Percentiles rank a stretch among this genome's conserved stretches.
These are phyloP conservation scores for Stemphylium beticola DNA, from an alignment of 2,329 filamentous ascomycete species.

Conservation along the genomic window DNA sequence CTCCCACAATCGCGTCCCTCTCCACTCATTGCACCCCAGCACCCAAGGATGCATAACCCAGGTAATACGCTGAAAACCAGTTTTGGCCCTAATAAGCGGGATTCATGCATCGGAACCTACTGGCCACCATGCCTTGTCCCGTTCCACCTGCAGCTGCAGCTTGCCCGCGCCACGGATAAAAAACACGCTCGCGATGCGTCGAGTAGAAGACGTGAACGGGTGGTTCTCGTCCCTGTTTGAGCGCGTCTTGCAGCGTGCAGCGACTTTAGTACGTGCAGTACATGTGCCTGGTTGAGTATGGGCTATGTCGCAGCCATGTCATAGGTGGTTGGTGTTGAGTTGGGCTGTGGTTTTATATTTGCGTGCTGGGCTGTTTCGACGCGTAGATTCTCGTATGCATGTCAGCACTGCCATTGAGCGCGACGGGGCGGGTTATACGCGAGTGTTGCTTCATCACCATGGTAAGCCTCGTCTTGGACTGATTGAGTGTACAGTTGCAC, in stretches of 20 bases:
- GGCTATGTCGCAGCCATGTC: conserved; percentile 1
- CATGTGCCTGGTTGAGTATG: conserved; percentile 3
- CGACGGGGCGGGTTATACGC: conserved; percentile 36
- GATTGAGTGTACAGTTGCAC: background rate
- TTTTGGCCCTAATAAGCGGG: background rate
- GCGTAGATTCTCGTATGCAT: conserved; percentile 20
- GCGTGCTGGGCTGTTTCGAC: conserved; percentile 26
- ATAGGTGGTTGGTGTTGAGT: conserved; percentile 6
- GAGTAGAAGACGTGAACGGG: conserved; percentile 6
- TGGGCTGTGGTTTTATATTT: background rate
- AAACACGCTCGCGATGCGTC: conserved; percentile 8
- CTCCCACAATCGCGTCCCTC: conserved; percentile 21
- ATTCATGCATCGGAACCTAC: conserved; percentile 2
- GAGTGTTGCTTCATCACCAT: conserved; percentile 15
- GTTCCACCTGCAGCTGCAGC: conserved; percentile 5
- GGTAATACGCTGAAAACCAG: conserved; percentile 8
- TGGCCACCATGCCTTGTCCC: conserved; percentile 1
- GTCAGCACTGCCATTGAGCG: conserved; percentile 16
- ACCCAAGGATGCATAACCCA: conserved; percentile 14
- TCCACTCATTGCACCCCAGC: conserved; percentile 16
- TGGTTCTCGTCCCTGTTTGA: conserved; percentile 3
- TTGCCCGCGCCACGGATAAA: background rate
- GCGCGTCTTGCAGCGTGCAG: conserved; percentile 15
- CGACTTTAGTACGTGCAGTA: conserved; percentile 2
- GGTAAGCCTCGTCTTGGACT: conserved; percentile 3